Evolutionary conservation across 345 rosid genomes (phyloP), one percentile per base, ranked within the genome.

Genomic region (Hypericum perforatum): DNA sequence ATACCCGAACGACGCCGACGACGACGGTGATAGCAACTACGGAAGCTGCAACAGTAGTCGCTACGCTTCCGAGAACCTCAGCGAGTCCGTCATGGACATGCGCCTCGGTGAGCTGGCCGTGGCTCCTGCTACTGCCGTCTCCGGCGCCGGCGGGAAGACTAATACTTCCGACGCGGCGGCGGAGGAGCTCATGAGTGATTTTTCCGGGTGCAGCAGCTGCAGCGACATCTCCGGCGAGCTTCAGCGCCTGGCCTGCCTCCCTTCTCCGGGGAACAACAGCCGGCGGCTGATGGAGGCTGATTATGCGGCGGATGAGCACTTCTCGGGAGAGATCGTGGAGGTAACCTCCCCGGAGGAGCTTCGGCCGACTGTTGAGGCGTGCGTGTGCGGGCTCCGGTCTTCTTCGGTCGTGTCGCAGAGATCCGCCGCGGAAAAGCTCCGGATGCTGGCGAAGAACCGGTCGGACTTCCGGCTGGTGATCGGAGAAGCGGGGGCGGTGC

Each of bases 261-360:
- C 91, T 12, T 69, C 78, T 0, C 76, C 82, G 7, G 37, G 52
- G 3, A 62, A 49, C 8, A 76, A 60, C 42, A 64, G 4, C 37
- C 22, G 50, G 55, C 43, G 70, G 59, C 37, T 22, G n/a, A 43
- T 38, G 6, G 57, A 63, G 38, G 56, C 63, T 9, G 94, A 73
- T 91, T 57, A 71, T 92, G 8, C 81, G 80, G 73, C 77, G 96
- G 40, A 22, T 22, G 96, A 88, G 55, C 74, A 44, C 49, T 92
- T 92, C 72, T 92, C 96, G 0, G 81, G 94, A 7, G 98, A 92
- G 73, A 87, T 92, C 44, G 81, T 87, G 6, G 98, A 92, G 74
- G 74, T 86, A 68, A 87, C 87, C 44, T 88, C 96, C 40, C 94
- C 98, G 2, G 98, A 92, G 62, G 98, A 92, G 80, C 96, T 92